Evolutionary conservation across 2,329 filamentous ascomycete genomes (phyloP).

Genomic region (Lachnellula arida): DNA sequence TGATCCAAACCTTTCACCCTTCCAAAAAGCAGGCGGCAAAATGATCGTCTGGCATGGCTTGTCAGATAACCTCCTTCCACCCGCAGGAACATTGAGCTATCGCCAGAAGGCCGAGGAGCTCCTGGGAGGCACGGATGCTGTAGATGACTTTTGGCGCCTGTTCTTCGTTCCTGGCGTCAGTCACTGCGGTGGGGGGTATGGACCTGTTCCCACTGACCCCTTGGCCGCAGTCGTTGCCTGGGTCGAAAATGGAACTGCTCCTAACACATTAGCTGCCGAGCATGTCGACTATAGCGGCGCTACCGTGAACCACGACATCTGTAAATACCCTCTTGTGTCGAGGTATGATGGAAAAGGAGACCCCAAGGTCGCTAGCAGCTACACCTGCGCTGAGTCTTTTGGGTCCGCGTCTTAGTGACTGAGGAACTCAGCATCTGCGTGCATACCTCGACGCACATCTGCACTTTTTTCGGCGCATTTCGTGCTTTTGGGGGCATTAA

Average conservation of each 20-base stretch:
- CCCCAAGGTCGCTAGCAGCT: neutral
- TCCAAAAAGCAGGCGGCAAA: neutral
- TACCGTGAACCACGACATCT: neutral
- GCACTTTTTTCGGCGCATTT: too few relatives aligned
- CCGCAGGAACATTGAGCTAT: neutral
- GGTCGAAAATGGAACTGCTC: conserved; percentile 30
- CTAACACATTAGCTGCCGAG: conserved; percentile 11
- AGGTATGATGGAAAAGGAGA: neutral
- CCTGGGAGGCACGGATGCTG: neutral
- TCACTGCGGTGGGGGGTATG: conserved; percentile 7
- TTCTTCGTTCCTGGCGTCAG: conserved; percentile 10
- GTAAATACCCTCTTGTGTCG: neutral
- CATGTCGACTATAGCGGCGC: neutral
- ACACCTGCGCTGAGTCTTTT: neutral
- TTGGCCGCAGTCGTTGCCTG: conserved; percentile 29
- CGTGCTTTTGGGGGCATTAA: too few relatives aligned
- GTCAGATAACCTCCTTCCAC: neutral
- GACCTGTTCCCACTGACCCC: conserved; percentile 20
- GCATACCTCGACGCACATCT: too few relatives aligned
- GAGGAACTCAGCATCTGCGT: too few relatives aligned
- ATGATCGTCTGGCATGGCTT: conserved; percentile 4
- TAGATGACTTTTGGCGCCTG: conserved; percentile 7
- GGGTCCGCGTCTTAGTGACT: neutral
- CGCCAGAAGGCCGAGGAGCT: neutral
- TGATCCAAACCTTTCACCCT: conserved; percentile 4